phyloP scores from a whole-genome alignment of 169 alveolate genomes.

The Eimeria necatrix region DNA sequence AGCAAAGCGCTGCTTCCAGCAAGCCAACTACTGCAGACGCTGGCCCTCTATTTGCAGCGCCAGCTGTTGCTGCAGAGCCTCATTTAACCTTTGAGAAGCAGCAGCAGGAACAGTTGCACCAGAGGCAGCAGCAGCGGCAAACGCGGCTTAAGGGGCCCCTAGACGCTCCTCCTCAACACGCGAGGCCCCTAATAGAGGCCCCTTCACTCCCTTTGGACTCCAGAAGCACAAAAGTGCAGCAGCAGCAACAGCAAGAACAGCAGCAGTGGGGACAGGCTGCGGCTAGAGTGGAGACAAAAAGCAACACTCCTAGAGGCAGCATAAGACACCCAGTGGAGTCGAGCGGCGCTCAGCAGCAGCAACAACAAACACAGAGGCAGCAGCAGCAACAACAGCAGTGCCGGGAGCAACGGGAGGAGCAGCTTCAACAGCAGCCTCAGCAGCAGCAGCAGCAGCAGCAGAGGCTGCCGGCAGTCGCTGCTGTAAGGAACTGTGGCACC shows the following conservation, averaged over 20 bases:
- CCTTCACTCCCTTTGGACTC: not conserved
- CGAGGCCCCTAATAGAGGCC: conserved; percentile 15
- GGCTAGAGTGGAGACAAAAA: not conserved
- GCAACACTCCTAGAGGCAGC: not conserved
- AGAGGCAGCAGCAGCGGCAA: not conserved
- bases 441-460: conserved; percentile 39
- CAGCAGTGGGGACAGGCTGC: not conserved
- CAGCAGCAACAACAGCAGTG: not conserved
- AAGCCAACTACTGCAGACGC: not conserved
- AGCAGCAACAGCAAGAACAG: conserved; percentile 33
- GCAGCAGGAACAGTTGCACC: not conserved
- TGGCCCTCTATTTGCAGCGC: not conserved
- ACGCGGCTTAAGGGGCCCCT: not conserved
- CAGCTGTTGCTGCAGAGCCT: not conserved
- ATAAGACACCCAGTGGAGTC: not conserved
- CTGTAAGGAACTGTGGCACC: not conserved
- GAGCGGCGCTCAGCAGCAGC: not conserved
- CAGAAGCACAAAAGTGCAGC: not conserved
- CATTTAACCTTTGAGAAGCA: not conserved
- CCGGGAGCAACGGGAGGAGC: not conserved
- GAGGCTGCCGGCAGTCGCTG: not conserved
- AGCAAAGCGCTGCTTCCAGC: not conserved
- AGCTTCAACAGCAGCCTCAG: not conserved
- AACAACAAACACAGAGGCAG: not conserved
- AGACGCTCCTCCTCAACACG: conserved; percentile 22